Evolutionary conservation across 139 green algal genomes (phyloP).

Genomic region (Yamagishiella unicocca): DNA sequence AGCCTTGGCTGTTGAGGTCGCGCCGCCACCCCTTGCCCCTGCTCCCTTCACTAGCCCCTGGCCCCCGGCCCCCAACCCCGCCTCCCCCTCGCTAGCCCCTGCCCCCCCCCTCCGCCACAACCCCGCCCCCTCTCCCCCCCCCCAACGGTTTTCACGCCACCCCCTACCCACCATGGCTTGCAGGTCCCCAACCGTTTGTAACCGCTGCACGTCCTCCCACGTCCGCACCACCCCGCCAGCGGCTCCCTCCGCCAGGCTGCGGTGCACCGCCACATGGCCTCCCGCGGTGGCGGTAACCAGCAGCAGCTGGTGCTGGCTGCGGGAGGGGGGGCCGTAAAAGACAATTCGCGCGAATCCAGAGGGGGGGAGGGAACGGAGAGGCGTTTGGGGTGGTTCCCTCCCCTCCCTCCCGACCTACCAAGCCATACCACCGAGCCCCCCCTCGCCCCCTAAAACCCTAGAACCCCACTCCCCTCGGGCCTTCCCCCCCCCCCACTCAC

Average conservation of each 20-base stretch:
- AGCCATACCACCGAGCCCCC: background rate
- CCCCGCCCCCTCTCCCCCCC: background rate
- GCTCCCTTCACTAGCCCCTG: background rate
- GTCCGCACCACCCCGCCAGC: background rate
- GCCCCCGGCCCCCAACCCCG: background rate
- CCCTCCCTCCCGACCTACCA: background rate
- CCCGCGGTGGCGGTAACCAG: background rate
- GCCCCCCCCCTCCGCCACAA: too few species aligned
- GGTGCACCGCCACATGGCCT: constrained; percentile 17
- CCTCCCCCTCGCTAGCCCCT: background rate
- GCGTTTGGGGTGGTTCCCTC: background rate
- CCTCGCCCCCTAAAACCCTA: background rate
- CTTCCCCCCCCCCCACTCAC: background rate
- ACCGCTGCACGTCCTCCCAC: constrained; percentile 2
- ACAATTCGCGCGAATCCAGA: background rate
- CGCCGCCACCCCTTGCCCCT: background rate
- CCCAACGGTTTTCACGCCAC: too few species aligned
- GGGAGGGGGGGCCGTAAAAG: background rate
- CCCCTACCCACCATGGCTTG: constrained; percentile 34
- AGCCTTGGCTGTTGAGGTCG: too few species aligned
- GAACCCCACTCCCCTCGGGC: background rate
- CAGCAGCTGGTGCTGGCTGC: background rate
- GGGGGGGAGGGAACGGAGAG: background rate
- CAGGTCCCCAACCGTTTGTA: constrained; percentile 22
- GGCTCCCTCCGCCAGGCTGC: background rate